Base-by-base conservation (phyloP, 1,284 basidiomycete genomes). In the Pseudozyma flocculosa region DNA sequence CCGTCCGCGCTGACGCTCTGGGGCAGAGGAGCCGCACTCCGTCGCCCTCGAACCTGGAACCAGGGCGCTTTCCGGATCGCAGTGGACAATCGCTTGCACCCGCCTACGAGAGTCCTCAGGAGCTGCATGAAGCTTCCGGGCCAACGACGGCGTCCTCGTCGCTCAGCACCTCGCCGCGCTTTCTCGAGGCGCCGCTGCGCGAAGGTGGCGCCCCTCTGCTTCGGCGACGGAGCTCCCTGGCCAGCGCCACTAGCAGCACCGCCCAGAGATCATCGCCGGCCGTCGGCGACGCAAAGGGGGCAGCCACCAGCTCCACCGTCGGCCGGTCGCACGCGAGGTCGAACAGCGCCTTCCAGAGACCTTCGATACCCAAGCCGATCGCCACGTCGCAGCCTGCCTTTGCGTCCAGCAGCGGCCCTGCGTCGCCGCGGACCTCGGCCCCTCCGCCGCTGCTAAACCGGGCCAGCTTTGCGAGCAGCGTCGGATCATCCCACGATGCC, bases 391-490 rank as follows among this genome's bases (percentile, higher is more conserved):
- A 37, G 7, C 15, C 19, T 36, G 14, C 43, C 43, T 4, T 40
- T 7, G 19, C 14, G 4, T 22, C 19, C 19, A 45, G 43, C 38
- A 50, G 51, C 34, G 26, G 26, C 50, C 53, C 45, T 53, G 52
- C 23, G 41, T 50, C 5, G 45, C 50, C 19, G 32, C 34, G 23
- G 34, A 40, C 24, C 29, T 32, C 23, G 19, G 19, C 17, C 14
- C 50, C 14, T 9, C 24, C 0, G 30, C 38, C 19, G 40, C 21
- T 36, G 48, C 49, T 23, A 46, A 54, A 37, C 7, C 49, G 61
- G 5, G 17, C 11, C 29, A 53, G 50, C 43, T 56, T 56, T 32
- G 56, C 43, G 13, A 50, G 47, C 17, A 51, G 49, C 26, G 43
- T 42, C 3, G 40, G 51, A 8, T 48, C 57, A 1, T 29, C 46